phyloP scores from a whole-genome alignment of 116 monocot species.

The Iris pallida region DNA sequence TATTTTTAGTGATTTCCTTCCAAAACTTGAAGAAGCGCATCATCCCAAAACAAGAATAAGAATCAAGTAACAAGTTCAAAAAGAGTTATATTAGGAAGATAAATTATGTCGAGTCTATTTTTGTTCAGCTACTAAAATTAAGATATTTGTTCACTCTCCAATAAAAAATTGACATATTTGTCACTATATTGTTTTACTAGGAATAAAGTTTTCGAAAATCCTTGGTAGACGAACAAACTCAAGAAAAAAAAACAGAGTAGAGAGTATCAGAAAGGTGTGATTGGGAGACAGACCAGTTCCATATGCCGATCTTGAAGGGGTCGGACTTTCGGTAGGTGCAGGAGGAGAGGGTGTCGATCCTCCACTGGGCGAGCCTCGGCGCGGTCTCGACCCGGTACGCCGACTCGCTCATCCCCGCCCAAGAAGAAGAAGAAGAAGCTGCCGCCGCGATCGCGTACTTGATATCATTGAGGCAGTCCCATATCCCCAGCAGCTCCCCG shows the following conservation, averaged over 20 bases:
- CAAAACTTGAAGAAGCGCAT: too few relatives aligned
- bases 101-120: too few relatives aligned
- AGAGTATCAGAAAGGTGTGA: background rate
- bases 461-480: slow-evolving; percentile 87
- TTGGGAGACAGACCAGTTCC: slow-evolving; percentile 56
- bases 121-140: too few relatives aligned
- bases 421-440: slow-evolving; percentile 32
- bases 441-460: slow-evolving; percentile 56
- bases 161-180: too few relatives aligned
- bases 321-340: slow-evolving; percentile 74
- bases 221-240: too few relatives aligned
- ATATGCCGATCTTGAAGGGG: slow-evolving; percentile 80
- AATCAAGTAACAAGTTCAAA: too few relatives aligned
- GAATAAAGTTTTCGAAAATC: too few relatives aligned
- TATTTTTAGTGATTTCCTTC: too few relatives aligned
- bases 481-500: slow-evolving; percentile 47
- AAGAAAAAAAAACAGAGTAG: background rate
- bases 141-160: too few relatives aligned
- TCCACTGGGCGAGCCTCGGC: slow-evolving; percentile 83
- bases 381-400: slow-evolving; percentile 66
- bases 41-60: too few relatives aligned
- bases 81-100: too few relatives aligned
- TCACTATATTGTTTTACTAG: too few relatives aligned
- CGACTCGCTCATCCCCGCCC: slow-evolving; percentile 61
- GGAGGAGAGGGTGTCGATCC: slow-evolving; percentile 56